These are phyloP conservation scores for Prunus padus DNA, from an alignment of 306 rosid species.

Conservation along the genomic window DNA sequence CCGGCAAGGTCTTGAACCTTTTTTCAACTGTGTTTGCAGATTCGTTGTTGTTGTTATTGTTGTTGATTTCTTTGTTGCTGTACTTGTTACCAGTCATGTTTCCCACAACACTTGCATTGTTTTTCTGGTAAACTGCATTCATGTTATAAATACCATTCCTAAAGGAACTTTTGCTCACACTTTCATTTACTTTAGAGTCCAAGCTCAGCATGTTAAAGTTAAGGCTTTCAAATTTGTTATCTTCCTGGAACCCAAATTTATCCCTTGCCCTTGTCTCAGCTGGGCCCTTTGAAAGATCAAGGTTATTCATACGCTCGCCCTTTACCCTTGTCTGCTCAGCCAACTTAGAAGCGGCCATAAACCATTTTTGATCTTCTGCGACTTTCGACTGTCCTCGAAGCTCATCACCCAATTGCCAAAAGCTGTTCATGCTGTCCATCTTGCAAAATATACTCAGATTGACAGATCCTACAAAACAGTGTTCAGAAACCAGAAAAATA, in stretches of 20 bases:
- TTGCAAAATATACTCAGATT: conserved; percentile 39
- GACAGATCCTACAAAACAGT: conserved; percentile 15
- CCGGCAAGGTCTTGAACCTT: conserved; percentile 98
- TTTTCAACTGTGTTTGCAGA: conserved; percentile 66
- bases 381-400: conserved; percentile 93
- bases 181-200: conserved; percentile 67
- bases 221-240: conserved; percentile 78
- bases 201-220: conserved; percentile 76
- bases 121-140: conserved; percentile 75
- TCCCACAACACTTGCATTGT: conserved; percentile 50
- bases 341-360: conserved; percentile 84
- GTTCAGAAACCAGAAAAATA: neutral
- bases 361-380: conserved; percentile 95
- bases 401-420: conserved; percentile 96
- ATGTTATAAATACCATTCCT: conserved; percentile 63
- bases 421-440: conserved; percentile 80
- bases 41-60: conserved; percentile 42
- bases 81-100: conserved; percentile 65
- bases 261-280: conserved; percentile 72
- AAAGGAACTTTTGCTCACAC: conserved; percentile 54
- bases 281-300: conserved; percentile 78
- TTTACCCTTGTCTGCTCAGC: conserved; percentile 92
- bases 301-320: conserved; percentile 89
- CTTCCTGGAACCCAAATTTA: conserved; percentile 85
- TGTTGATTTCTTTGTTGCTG: conserved; percentile 61